phyloP scores from a whole-genome alignment of 805 yeast species.

The Wickerhamiella azyma region DNA sequence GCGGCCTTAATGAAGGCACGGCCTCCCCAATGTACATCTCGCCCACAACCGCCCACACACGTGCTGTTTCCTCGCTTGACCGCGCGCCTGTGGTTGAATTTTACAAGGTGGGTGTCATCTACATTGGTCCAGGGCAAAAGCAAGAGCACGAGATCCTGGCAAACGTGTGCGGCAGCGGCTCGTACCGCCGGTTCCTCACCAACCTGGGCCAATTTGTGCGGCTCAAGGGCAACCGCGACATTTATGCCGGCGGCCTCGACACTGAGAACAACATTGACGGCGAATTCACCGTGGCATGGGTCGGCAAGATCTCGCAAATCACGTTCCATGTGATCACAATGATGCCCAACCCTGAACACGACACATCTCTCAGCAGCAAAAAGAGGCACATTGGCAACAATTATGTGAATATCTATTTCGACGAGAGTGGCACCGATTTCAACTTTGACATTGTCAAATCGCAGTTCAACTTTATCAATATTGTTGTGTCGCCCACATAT shows the following conservation, averaged over 20 bases:
- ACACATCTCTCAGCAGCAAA: constrained; percentile 38
- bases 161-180: constrained; percentile 48
- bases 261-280: constrained; percentile 60
- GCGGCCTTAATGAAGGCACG: constrained; percentile 5
- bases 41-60: constrained; percentile 33
- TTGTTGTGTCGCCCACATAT: constrained; percentile 52
- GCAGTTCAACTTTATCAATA: constrained; percentile 71
- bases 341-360: constrained; percentile 48
- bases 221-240: constrained; percentile 38
- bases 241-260: constrained; percentile 71
- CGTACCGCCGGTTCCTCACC: constrained; percentile 45
- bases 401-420: constrained; percentile 66
- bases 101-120: constrained; percentile 66
- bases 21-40: constrained; percentile 30
- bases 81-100: constrained; percentile 65
- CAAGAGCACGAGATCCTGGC: constrained; percentile 50
- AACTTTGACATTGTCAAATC: constrained; percentile 57
- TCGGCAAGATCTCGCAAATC: constrained; percentile 54
- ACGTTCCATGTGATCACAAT: constrained; percentile 69
- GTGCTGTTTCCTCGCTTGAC: constrained; percentile 54
- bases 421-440: constrained; percentile 57
- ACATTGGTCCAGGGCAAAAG: constrained; percentile 54
- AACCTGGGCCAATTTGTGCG: constrained; percentile 48
- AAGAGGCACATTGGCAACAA: constrained; percentile 82
- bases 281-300: constrained; percentile 58